A percentile compares a stretch with the other conserved stretches of the same genome.
phyloP scores from a whole-genome alignment of 2,329 filamentous ascomycete species.

The Sporothrix brasiliensis region DNA sequence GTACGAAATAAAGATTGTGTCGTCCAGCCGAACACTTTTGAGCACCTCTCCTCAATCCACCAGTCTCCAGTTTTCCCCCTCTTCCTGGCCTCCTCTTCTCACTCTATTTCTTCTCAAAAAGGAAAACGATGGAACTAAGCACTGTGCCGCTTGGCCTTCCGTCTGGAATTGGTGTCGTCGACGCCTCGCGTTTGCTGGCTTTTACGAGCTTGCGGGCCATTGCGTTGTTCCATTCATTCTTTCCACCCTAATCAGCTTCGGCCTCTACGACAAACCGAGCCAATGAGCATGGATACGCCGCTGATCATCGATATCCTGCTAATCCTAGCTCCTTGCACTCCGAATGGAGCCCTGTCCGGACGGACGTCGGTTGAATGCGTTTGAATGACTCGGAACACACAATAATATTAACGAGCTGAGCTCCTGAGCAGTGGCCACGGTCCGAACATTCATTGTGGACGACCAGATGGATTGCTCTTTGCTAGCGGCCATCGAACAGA shows the following conservation, averaged over 20 bases:
- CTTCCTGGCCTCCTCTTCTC: conserved; percentile 1
- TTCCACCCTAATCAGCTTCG: too few species aligned
- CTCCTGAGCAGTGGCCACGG: background rate
- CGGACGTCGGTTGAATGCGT: too few species aligned
- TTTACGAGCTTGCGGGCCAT: background rate
- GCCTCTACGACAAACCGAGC: too few species aligned
- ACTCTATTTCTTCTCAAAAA: background rate
- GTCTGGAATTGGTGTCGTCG: conserved; percentile 2
- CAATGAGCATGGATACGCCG: too few species aligned
- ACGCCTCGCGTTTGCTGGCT: conserved; percentile 8
- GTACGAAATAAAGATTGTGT: too few species aligned
- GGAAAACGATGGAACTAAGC: conserved; percentile 26
- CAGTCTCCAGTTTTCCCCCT: conserved; percentile 10
- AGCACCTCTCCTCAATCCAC: background rate
- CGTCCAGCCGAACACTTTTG: background rate
- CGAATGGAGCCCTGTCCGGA: too few species aligned
- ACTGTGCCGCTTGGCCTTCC: conserved; percentile 16
- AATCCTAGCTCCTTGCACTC: too few species aligned
- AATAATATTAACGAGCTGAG: background rate
- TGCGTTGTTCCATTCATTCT: too few species aligned
- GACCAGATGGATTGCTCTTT: conserved; percentile 9
- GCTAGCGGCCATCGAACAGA: too few species aligned
- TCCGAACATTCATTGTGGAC: conserved; percentile 6
- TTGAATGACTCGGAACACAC: background rate
- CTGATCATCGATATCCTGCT: too few species aligned